Conservation (phyloP, 2,329 filamentous ascomycete genomes). For the Amauroascus verrucosus region DNA sequence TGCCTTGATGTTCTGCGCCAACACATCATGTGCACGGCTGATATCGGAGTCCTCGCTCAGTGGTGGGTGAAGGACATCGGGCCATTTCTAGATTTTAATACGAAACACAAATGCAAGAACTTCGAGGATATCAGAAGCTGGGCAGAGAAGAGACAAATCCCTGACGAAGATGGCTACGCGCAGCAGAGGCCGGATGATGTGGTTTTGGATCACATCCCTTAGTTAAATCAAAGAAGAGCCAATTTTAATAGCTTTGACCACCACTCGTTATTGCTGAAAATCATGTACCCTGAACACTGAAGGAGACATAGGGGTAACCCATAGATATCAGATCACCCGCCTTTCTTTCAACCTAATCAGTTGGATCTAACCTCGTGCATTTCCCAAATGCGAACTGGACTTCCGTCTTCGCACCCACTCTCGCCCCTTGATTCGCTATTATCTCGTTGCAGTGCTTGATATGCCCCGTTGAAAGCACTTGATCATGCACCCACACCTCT, state of each 20-base stretch:
- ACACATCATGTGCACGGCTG: slow-evolving; percentile 15
- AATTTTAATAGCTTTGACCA: too few species aligned
- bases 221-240: background rate
- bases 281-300: background rate
- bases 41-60: slow-evolving; percentile 14
- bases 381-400: slow-evolving; percentile 7
- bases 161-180: background rate
- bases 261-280: background rate
- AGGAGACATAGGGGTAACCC: too few species aligned
- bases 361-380: slow-evolving; percentile 2
- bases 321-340: too few species aligned
- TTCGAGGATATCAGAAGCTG: slow-evolving; percentile 13
- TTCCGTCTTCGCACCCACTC: slow-evolving; percentile 8
- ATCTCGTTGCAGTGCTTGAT: slow-evolving; percentile 10
- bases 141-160: slow-evolving; percentile 23
- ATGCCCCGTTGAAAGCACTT: slow-evolving; percentile 9
- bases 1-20: slow-evolving; percentile 18
- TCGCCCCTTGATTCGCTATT: slow-evolving; percentile 5
- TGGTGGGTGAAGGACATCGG: slow-evolving; percentile 8
- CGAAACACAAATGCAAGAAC: slow-evolving; percentile 14
- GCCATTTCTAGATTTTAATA: slow-evolving; percentile 36
- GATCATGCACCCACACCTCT: slow-evolving; percentile 12
- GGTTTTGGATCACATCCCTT: slow-evolving; percentile 11
- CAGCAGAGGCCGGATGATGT: slow-evolving; percentile 9
- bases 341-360: too few species aligned